phyloP scores from a whole-genome alignment of 1,139 yeast species.

The Blastobotrys indianensis region DNA sequence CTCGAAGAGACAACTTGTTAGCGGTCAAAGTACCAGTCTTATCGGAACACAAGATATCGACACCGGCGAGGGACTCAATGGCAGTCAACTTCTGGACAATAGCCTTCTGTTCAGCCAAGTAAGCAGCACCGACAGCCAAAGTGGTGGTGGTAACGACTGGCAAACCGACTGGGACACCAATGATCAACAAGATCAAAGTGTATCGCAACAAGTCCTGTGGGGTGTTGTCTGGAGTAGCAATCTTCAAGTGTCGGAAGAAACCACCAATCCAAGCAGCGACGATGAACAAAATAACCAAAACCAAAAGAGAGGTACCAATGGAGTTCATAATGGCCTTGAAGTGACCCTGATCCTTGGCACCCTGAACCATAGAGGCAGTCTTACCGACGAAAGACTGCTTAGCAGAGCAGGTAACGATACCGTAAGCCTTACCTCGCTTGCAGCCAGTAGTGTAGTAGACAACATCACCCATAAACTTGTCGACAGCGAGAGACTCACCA shows the following conservation, averaged over 20 bases:
- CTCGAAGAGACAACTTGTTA: slow-evolving; percentile 68
- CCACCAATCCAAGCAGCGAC: slow-evolving; percentile 72
- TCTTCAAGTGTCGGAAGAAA: slow-evolving; percentile 68
- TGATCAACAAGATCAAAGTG: slow-evolving; percentile 83
- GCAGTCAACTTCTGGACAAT: slow-evolving; percentile 98
- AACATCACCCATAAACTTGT: slow-evolving; percentile 64
- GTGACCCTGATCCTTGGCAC: slow-evolving; percentile 71
- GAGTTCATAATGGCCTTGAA: slow-evolving; percentile 78
- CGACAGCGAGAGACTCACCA: slow-evolving; percentile 78
- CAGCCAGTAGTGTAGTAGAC: slow-evolving; percentile 72
- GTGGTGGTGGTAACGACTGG: slow-evolving; percentile 99
- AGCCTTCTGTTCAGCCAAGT: slow-evolving; percentile 97
- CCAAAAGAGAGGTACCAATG: slow-evolving; percentile 70
- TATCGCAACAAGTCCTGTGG: slow-evolving; percentile 50
- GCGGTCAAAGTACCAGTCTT: slow-evolving; percentile 96
- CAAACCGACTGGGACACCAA: slow-evolving; percentile 98
- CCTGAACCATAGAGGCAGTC: slow-evolving; percentile 75
- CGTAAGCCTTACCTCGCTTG: slow-evolving; percentile 74
- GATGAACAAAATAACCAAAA: slow-evolving; percentile 63
- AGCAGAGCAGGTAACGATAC: slow-evolving; percentile 71
- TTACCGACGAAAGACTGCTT: slow-evolving; percentile 66
- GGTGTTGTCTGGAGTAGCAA: slow-evolving; percentile 46
- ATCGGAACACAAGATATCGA: slow-evolving; percentile 97
- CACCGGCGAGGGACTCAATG: slow-evolving; percentile 98
- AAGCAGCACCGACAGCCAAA: slow-evolving; percentile 99